Evolutionary conservation across 2,329 filamentous ascomycete genomes (phyloP), one percentile per base, ranked within the genome.

Genomic region (Pyricularia grisea): DNA sequence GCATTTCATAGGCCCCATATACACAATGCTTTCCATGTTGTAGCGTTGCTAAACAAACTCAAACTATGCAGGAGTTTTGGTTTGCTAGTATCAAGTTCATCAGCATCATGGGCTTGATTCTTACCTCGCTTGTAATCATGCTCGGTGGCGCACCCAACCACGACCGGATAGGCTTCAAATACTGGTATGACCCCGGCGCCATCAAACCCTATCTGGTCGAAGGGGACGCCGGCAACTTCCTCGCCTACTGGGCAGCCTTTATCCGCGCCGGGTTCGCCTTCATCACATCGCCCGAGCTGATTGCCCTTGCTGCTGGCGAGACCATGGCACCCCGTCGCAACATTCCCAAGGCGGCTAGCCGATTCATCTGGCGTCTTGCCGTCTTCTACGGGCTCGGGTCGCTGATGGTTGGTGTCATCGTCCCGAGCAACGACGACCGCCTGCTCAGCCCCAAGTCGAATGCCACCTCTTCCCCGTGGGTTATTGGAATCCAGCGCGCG

Each of bases 401-500:
- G 30, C 81, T 90, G 72, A 79, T 88, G 70, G 84, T 90, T 64
- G 87, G 88, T 68, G 82, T 87, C 73, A 81, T 89, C 69, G 85
- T 87, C 7, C 83, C 92, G 1, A 90, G 88, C 74, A 83, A 92
- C 71, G 87, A 94, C 73, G 82, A 83, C 1, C 68, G 68, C 9
- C 83, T 94, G 71, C 83, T 88, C 3, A 80, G 79, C 42, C 84
- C 82, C 66, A 83, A 84, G 1, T 88, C 88, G 72, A 81, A 85
- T 73, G 87, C 87, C 10, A 84, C 82, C 10, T 85, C 87, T 1
- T 89, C 85, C 36, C 88, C 88, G 1, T 87, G 89, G 77, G 87
- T 88, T 67, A 85, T 88, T 72, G 89, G 90, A 36, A 92, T 92
- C 79, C 83, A 88, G 75, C 81, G 85, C 27, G 83, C 90, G 5